A percentile compares a stretch with the other conserved stretches of the same genome.
Evolutionary conservation across 768 basidiomycete genomes (phyloP).

Genomic region (Rhodotorula kratochvilovae): DNA sequence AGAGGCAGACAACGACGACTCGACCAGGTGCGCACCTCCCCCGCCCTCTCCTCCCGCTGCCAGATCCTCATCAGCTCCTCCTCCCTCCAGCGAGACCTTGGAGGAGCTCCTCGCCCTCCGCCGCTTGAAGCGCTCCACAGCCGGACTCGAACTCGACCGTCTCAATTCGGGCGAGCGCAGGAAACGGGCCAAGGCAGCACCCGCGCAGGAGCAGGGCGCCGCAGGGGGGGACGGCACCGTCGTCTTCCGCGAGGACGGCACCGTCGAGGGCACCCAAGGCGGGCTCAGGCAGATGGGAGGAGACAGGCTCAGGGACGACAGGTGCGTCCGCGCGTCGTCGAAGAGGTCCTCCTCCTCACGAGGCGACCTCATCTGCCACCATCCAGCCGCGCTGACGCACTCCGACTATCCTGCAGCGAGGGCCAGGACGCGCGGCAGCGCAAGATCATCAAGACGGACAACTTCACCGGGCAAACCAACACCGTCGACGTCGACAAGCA

Average conservation of each 20-base stretch:
- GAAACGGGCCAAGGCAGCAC: slow-evolving; percentile 62
- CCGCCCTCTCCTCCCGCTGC: background rate
- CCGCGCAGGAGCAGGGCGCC: slow-evolving; percentile 53
- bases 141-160: slow-evolving; percentile 77
- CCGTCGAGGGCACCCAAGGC: slow-evolving; percentile 45
- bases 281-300: slow-evolving; percentile 42
- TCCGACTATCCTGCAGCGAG: slow-evolving; percentile 53
- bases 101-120: slow-evolving; percentile 80
- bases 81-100: slow-evolving; percentile 48
- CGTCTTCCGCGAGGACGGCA: slow-evolving; percentile 7
- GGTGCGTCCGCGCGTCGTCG: too few relatives aligned
- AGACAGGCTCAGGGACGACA: slow-evolving; percentile 21
- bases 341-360: too few relatives aligned
- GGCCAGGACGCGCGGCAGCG: slow-evolving; percentile 68
- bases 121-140: slow-evolving; percentile 59
- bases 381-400: background rate
- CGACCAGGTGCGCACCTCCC: background rate
- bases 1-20: background rate
- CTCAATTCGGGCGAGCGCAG: slow-evolving; percentile 72
- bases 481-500: slow-evolving; percentile 95
- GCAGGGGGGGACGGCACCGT: slow-evolving; percentile 51
- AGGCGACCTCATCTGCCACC: too few relatives aligned
- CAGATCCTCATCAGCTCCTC: background rate
- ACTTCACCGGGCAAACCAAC: slow-evolving; percentile 97
- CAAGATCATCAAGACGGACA: slow-evolving; percentile 55